Evolutionary conservation across 192 early-diverging fungal genomes (phyloP), one percentile per base, ranked within the genome.

Genomic region (Obelidium mucronatum): DNA sequence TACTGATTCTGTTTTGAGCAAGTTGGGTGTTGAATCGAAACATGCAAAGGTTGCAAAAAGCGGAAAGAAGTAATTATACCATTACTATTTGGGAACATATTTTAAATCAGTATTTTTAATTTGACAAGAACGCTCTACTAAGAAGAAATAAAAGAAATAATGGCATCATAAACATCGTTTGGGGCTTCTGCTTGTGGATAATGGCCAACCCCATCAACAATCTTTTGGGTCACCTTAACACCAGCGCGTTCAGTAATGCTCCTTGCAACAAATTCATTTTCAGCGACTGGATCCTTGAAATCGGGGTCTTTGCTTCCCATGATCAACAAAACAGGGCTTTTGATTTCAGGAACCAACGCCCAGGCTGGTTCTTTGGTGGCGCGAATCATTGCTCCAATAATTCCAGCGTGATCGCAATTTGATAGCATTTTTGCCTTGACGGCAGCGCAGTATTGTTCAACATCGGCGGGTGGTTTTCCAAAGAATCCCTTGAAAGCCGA

Each of bases 271-370:
- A 76, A 67, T 63, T 62, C 67, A 8, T 1, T 26, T 40, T 80
- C 79, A 11, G 28, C 75, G 13, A 24, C 22, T 5, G 79, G 75
- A 66, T 81, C 61, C 30, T 55, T 60, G 40, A 81, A 81, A 60
- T 79, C 77, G 1, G 80, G 77, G 54, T 81, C 80, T 35, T 70
- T 75, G 58, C 56, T 74, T n/a, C 79, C 74, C 51, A 76, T 78
- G 15, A 80, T 6, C 6, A 80, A 35, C 36, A 80, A 48, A 1
- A 78, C 56, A 5, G 67, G 67, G n/a, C 39, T 31, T 53, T 78
- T 40, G n/a, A 73, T 35, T 2, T 40, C 19, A 3, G 55, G 30
- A 40, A 67, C 1, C n/a, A 48, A 52, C 2, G 42, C 36, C 78
- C 78, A 79, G 5, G 71, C 40, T 4, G 8, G 8, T 4, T 66